Conservation (phyloP, 2,329 filamentous ascomycete genomes). For the Pezicula neosporulosa region DNA sequence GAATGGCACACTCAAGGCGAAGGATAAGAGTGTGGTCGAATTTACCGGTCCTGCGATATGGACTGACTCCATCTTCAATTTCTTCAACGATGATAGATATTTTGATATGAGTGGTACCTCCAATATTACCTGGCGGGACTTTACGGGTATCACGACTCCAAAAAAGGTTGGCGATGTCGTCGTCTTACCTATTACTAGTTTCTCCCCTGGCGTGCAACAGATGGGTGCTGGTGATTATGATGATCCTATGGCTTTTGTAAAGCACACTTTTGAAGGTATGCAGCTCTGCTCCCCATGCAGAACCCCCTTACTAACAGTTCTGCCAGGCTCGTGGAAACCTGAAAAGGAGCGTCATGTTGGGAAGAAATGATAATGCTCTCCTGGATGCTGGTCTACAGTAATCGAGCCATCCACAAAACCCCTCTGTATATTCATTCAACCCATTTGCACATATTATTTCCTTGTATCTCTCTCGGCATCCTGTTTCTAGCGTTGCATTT, state of each 20-base stretch:
- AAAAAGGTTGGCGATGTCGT: conserved; percentile 93
- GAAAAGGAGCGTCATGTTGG: conserved; percentile 69
- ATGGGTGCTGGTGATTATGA: conserved; percentile 89
- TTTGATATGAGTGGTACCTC: conserved; percentile 73
- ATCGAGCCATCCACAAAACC: too few species aligned
- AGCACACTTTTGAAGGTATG: conserved; percentile 92
- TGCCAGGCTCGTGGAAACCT: conserved; percentile 70
- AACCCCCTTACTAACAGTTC: conserved; percentile 5
- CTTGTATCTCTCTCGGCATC: not conserved
- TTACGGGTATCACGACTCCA: conserved; percentile 78
- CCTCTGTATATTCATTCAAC: not conserved
- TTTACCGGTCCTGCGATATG: conserved; percentile 92
- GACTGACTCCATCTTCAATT: conserved; percentile 89
- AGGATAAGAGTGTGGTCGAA: conserved; percentile 76
- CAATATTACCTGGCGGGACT: conserved; percentile 81
- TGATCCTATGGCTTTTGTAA: conserved; percentile 95
- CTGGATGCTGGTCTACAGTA: too few species aligned
- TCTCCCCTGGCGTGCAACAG: conserved; percentile 89
- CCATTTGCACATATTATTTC: not conserved
- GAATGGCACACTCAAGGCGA: conserved; percentile 57
- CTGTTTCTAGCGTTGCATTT: too few species aligned
- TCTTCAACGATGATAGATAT: conserved; percentile 87
- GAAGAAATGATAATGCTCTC: not conserved
- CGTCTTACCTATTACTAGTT: conserved; percentile 92
- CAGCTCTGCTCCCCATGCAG: conserved; percentile 4